Percentiles rank a stretch among this genome's conserved stretches.
Conservation (phyloP, 2,329 filamentous ascomycete species). For the Verticillium zaregamsianum region DNA sequence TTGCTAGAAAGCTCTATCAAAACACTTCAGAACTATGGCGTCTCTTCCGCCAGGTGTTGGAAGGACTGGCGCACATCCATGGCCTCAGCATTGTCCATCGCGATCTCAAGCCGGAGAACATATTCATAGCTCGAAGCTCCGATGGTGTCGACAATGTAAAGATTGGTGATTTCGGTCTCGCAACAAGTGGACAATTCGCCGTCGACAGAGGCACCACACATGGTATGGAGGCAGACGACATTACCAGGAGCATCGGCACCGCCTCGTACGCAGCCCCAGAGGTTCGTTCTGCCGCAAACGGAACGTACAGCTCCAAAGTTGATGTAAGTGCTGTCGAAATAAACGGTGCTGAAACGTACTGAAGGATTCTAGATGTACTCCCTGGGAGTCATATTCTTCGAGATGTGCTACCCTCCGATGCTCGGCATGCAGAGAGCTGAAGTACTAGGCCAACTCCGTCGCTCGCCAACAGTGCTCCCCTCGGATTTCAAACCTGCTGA, state of each 20-base stretch:
- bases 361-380: constrained; percentile 74
- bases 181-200: constrained; percentile 78
- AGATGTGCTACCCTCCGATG: constrained; percentile 78
- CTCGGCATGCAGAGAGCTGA: constrained; percentile 60
- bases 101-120: constrained; percentile 94
- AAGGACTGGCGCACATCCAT: constrained; percentile 88
- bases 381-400: constrained; percentile 94
- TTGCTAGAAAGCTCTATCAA: constrained; percentile 69
- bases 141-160: constrained; percentile 86
- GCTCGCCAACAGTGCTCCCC: constrained; percentile 66
- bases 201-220: constrained; percentile 47
- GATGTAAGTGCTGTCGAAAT: constrained; percentile 55
- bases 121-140: constrained; percentile 70
- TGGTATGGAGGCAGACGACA: constrained; percentile 49
- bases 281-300: constrained; percentile 68
- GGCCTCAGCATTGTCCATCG: constrained; percentile 88
- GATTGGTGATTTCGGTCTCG: constrained; percentile 94
- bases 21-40: constrained; percentile 81
- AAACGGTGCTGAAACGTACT: constrained; percentile 1
- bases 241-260: constrained; percentile 71
- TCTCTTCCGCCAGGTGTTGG: constrained; percentile 83
- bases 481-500: constrained; percentile 64
- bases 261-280: constrained; percentile 93
- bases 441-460: constrained; percentile 64
- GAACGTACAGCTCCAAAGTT: constrained; percentile 86